Evolutionary conservation across 176 grass and related monocot species (phyloP), one percentile per base, ranked within the genome.

Genomic region (Canna indica): DNA sequence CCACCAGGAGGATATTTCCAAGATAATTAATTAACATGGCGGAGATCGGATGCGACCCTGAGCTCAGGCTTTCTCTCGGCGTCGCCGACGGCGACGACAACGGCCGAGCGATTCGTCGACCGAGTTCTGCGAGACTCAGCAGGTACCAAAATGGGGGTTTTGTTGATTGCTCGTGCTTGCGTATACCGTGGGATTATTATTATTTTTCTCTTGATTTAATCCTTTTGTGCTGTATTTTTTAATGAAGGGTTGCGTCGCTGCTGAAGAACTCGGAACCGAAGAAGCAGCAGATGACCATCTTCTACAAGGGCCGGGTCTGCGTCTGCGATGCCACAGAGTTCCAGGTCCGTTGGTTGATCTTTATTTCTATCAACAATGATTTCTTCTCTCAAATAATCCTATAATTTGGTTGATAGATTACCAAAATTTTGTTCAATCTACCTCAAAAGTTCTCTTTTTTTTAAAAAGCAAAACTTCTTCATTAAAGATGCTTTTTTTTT

Each of bases 261-360:
- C 50, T 20, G 50, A 44, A 44, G 41, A 44, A 44, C 41, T 10
- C 50, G 4, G 22, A 3, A 25, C 6, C 17, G 50, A 11, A 65
- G 32, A 7, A 66, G 63, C 6, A 25, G 20, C 17, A 10, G 34
- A 66, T 66, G 33, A 66, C 63, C 2, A 66, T 66, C 14, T 66
- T 66, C 63, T 66, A 66, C 63, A 22, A 66, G 7, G 63, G 63
- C 7, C 63, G 22, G 9, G 34, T 66, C 4, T 38, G 63, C 63
- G 63, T 66, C 18, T 66, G 33, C 4, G 18, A 66, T 1, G 63
- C 63, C 20, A 66, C 63, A 0, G 63, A 66, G 63, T 11, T 24
- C 5, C 63, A 66, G 4, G 58, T 60, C 58, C 14, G 58, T 28
- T 12, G 11, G 18, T 54, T n/a, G 0, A n/a, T 54, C 1, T n/a